Conservation (phyloP, 345 rosid species). For the Brassica cretica region DNA sequence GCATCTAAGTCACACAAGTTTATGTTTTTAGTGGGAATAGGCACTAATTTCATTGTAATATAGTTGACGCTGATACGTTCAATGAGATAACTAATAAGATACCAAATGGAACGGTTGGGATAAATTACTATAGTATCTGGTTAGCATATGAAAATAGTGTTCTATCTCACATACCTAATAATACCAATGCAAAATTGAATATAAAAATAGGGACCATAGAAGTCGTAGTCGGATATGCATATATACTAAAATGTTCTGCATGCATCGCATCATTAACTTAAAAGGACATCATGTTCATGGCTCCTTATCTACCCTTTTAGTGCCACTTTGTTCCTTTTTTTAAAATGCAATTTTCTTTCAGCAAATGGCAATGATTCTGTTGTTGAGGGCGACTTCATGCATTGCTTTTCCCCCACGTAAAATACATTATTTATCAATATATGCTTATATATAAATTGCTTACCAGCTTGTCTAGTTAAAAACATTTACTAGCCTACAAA, state of each 20-base stretch:
- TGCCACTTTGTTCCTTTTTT: constrained; percentile 3
- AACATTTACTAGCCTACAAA: constrained; percentile 6
- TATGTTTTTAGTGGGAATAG: constrained; percentile 9
- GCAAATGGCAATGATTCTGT: constrained; percentile 43
- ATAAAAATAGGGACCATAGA: constrained; percentile 31
- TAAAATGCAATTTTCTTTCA: constrained; percentile 32
- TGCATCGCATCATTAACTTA: constrained; percentile 43
- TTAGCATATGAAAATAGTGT: constrained; percentile 23
- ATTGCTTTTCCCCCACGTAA: constrained; percentile 89
- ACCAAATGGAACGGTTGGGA: constrained; percentile 20
- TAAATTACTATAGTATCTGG: constrained; percentile 7
- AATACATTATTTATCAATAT: constrained; percentile 24
- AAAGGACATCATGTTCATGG: constrained; percentile 34
- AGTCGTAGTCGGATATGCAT: constrained; percentile 36
- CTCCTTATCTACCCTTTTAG: constrained; percentile 35
- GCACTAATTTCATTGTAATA: background rate
- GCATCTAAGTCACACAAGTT: constrained; percentile 4
- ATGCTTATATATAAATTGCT: background rate
- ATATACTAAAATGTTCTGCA: constrained; percentile 32
- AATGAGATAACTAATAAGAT: background rate
- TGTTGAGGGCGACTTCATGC: constrained; percentile 80
- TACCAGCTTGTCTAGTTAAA: background rate
- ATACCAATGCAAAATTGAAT: background rate
- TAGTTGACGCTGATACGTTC: constrained; percentile 7
- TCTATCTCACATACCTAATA: constrained; percentile 21